These are phyloP conservation scores for Corniculantispora saksenae DNA, from an alignment of 2,329 filamentous ascomycete species.

Conservation along the genomic window DNA sequence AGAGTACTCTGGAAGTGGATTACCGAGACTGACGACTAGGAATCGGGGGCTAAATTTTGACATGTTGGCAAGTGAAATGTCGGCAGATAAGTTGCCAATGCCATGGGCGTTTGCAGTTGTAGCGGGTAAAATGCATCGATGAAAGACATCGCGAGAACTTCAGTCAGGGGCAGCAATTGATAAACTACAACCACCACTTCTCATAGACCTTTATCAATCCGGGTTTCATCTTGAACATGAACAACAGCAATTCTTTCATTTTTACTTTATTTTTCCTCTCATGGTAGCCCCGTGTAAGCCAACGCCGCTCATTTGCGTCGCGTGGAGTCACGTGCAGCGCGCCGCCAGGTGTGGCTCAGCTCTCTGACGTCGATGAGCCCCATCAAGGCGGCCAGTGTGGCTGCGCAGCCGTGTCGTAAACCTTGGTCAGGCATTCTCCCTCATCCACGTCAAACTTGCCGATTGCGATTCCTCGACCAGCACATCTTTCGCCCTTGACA, in stretches of 20 bases:
- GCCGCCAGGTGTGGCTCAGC: slow-evolving; percentile 10
- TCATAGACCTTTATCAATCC: background rate
- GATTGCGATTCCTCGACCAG: background rate
- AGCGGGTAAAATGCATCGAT: background rate
- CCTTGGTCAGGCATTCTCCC: slow-evolving; percentile 14
- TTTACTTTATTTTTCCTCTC: background rate
- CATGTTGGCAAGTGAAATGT: slow-evolving; percentile 25
- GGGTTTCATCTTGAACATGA: no score
- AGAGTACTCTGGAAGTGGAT: slow-evolving; percentile 71
- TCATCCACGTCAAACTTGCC: background rate
- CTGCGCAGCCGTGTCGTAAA: slow-evolving; percentile 17
- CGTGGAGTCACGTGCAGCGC: slow-evolving; percentile 21
- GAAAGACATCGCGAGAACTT: background rate
- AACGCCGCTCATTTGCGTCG: background rate
- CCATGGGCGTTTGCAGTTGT: no score
- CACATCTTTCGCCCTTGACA: background rate
- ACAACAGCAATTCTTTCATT: background rate
- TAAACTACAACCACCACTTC: background rate
- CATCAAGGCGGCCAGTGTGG: slow-evolving; percentile 14
- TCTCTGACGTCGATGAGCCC: slow-evolving; percentile 20
- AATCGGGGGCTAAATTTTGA: slow-evolving; percentile 51
- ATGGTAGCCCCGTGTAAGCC: no score
- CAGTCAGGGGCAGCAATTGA: background rate
- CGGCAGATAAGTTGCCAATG: background rate
- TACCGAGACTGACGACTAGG: slow-evolving; percentile 85